Percentiles rank a stretch among this genome's conserved stretches.
Evolutionary conservation across 2,329 filamentous ascomycete species (phyloP).

Genomic region (Fusarium zealandicum): DNA sequence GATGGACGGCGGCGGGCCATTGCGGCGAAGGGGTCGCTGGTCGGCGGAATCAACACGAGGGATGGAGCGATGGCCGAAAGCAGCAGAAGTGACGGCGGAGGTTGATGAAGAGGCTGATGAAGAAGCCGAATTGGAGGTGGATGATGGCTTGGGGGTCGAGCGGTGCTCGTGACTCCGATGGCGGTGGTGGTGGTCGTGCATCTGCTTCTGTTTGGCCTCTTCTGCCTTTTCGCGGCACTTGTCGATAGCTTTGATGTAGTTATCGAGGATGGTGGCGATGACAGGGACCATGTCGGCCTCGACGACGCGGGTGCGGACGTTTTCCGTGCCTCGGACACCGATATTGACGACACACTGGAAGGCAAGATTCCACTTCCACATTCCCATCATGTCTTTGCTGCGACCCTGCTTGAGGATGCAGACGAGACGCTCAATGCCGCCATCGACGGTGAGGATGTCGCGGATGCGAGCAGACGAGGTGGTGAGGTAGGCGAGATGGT

Average conservation of each 20-base stretch:
- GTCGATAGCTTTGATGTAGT: slow-evolving; percentile 96
- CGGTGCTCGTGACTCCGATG: slow-evolving; percentile 60
- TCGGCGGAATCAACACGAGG: slow-evolving; percentile 64
- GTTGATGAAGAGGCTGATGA: slow-evolving; percentile 48
- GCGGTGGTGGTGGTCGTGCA: slow-evolving; percentile 59
- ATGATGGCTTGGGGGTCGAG: slow-evolving; percentile 54
- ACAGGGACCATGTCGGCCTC: slow-evolving; percentile 99
- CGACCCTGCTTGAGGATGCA: slow-evolving; percentile 98
- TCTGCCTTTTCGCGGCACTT: slow-evolving; percentile 88
- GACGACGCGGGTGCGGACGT: slow-evolving; percentile 91
- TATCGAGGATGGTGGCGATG: slow-evolving; percentile 96
- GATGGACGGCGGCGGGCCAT: slow-evolving; percentile 79
- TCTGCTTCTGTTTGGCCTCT: slow-evolving; percentile 76
- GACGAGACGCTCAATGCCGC: slow-evolving; percentile 93
- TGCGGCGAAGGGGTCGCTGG: slow-evolving; percentile 72
- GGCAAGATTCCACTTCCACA: slow-evolving; percentile 99
- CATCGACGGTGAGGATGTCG: slow-evolving; percentile 98
- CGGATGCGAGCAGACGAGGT: slow-evolving; percentile 97
- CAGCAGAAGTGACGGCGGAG: slow-evolving; percentile 19
- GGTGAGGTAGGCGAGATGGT: slow-evolving; percentile 97
- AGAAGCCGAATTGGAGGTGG: slow-evolving; percentile 40
- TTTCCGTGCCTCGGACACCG: slow-evolving; percentile 92
- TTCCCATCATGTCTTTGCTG: slow-evolving; percentile 99
- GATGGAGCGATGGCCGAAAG: slow-evolving; percentile 61
- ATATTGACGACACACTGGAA: slow-evolving; percentile 99